Percentiles rank a stretch among this genome's conserved stretches.
These are phyloP conservation scores for Starmera stellimalicola DNA, from an alignment of 1,139 yeast species.

Conservation along the genomic window DNA sequence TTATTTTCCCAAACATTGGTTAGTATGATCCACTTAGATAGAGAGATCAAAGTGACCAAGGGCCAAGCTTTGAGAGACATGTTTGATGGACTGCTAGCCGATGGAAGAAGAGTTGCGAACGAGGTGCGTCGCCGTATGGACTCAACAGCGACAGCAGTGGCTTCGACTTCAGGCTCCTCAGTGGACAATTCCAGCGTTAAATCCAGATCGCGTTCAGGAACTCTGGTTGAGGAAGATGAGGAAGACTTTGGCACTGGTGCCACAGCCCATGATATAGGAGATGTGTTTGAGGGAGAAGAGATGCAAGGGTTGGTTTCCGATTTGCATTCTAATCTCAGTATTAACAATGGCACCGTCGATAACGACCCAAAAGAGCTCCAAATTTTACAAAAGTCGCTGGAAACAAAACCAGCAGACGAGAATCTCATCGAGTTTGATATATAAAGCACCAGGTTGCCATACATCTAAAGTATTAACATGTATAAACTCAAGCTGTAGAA, in stretches of 20 bases:
- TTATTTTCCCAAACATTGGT: slow-evolving; percentile 65
- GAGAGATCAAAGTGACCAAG: slow-evolving; percentile 39
- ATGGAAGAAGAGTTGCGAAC: slow-evolving; percentile 82
- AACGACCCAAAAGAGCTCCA: background rate
- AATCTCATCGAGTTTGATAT: slow-evolving; percentile 18
- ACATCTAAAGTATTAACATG: too few relatives aligned
- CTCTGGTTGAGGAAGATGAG: slow-evolving; percentile 30
- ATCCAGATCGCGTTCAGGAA: slow-evolving; percentile 6
- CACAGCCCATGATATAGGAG: slow-evolving; percentile 38
- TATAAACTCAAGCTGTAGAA: too few relatives aligned
- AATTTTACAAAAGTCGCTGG: background rate
- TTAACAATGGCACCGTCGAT: background rate
- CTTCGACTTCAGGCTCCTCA: slow-evolving; percentile 1
- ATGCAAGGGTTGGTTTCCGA: slow-evolving; percentile 28
- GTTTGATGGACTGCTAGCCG: slow-evolving; percentile 87
- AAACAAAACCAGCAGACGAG: background rate
- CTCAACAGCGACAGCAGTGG: slow-evolving; percentile 24
- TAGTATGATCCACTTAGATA: slow-evolving; percentile 57
- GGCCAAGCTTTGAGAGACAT: slow-evolving; percentile 70
- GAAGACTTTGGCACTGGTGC: slow-evolving; percentile 36
- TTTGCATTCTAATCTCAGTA: background rate
- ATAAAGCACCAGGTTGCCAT: too few relatives aligned
- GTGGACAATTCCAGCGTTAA: slow-evolving; percentile 4
- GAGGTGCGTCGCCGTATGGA: slow-evolving; percentile 86
- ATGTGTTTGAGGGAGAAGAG: slow-evolving; percentile 36